A percentile compares a stretch with the other conserved stretches of the same genome.
phyloP scores from a whole-genome alignment of 2,329 filamentous ascomycete genomes.

The Exophiala sp. region DNA sequence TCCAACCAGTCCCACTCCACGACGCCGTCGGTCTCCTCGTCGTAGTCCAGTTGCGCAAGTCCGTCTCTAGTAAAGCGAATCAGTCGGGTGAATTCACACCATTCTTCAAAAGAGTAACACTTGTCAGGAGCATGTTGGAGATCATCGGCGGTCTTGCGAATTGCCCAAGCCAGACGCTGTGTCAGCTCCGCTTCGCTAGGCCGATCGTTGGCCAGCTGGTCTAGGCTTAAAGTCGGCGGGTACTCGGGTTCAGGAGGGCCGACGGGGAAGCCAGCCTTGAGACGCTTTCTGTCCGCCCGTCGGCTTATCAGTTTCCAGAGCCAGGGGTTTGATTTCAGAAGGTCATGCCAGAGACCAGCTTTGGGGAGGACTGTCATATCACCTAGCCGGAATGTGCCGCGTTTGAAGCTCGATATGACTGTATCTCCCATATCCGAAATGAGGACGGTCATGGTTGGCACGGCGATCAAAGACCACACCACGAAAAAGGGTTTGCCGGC shows the following conservation, averaged over 20 bases:
- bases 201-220: conserved; percentile 45
- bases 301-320: conserved; percentile 37
- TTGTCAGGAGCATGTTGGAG: conserved; percentile 53
- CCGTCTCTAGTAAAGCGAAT: conserved; percentile 53
- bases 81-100: conserved; percentile 75
- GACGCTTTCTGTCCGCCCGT: conserved; percentile 40
- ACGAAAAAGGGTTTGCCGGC: conserved; percentile 80
- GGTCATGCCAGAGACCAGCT: conserved; percentile 49
- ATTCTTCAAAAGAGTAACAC: conserved; percentile 73
- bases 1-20: conserved; percentile 70
- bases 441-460: conserved; percentile 83
- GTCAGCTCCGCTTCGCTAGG: conserved; percentile 54
- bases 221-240: conserved; percentile 30
- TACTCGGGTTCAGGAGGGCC: conserved; percentile 22
- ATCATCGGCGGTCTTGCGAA: conserved; percentile 60
- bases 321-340: conserved; percentile 44
- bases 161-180: conserved; percentile 60
- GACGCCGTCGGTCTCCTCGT: conserved; percentile 53
- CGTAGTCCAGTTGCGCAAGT: conserved; percentile 34
- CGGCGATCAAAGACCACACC: conserved; percentile 80
- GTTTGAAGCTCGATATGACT: conserved; percentile 61
- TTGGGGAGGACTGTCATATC: conserved; percentile 63
- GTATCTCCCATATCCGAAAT: conserved; percentile 81
- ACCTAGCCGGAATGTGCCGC: conserved; percentile 54
- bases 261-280: conserved; percentile 45